Conservation (phyloP, 2,329 filamentous ascomycete genomes). For the Alternaria gaisen region DNA sequence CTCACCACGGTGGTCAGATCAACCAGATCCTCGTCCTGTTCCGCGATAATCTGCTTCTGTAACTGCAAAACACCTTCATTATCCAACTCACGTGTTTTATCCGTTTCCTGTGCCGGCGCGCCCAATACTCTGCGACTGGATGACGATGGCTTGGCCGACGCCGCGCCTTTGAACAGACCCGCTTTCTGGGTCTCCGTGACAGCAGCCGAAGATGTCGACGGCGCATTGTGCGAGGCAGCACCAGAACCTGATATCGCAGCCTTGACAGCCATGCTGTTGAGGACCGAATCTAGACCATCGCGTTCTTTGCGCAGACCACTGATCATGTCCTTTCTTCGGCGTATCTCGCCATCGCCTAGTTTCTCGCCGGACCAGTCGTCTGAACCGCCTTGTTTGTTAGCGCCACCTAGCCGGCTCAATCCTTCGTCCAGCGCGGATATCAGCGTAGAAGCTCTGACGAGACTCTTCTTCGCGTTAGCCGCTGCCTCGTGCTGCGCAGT, state of each 20-base stretch:
- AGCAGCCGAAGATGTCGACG: constrained; percentile 44
- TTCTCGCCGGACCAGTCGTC: constrained; percentile 56
- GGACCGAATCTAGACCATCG: constrained; percentile 77
- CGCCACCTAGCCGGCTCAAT: constrained; percentile 54
- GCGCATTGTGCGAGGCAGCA: constrained; percentile 28
- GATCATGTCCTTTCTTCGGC: constrained; percentile 75
- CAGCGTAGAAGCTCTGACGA: constrained; percentile 73
- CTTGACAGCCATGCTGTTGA: constrained; percentile 69
- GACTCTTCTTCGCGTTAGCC: constrained; percentile 76
- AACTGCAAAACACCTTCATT: constrained; percentile 78
- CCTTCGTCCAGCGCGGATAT: constrained; percentile 72
- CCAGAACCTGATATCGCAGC: constrained; percentile 54
- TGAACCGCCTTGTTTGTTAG: constrained; percentile 15
- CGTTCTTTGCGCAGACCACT: constrained; percentile 75
- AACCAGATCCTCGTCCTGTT: constrained; percentile 78
- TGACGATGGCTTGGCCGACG: not conserved
- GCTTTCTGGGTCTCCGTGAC: constrained; percentile 49
- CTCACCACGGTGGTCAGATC: constrained; percentile 73
- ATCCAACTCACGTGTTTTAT: constrained; percentile 78
- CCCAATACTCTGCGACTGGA: constrained; percentile 74
- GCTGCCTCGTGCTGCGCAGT: constrained; percentile 73
- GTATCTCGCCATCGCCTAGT: constrained; percentile 77
- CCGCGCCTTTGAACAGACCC: constrained; percentile 44
- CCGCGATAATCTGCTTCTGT: constrained; percentile 76
- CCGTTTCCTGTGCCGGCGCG: constrained; percentile 76